A percentile compares a stretch with the other conserved stretches of the same genome.
Conservation (phyloP, 495 filamentous ascomycete species). For the Viridothelium virens region DNA sequence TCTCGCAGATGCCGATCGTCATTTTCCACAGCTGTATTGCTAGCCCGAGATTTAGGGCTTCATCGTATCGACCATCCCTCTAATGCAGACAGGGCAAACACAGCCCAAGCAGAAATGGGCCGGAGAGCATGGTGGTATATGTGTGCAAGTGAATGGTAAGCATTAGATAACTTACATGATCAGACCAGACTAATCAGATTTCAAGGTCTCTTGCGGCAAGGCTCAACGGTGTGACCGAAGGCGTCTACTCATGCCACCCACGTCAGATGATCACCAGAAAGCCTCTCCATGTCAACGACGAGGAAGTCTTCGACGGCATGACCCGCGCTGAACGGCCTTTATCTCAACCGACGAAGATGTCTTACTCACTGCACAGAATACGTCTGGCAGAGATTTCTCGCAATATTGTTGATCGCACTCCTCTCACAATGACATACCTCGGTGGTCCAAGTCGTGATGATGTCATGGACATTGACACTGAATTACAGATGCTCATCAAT, state of each 20-base stretch:
- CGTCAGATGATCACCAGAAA: conserved; percentile 41
- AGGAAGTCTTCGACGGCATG: conserved; percentile 39
- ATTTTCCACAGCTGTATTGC: conserved; percentile 29
- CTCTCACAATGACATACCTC: conserved; percentile 20
- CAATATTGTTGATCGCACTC: conserved; percentile 37
- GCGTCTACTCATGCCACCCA: conserved; percentile 38
- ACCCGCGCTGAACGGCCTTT: conserved; percentile 28
- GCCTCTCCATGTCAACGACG: conserved; percentile 43
- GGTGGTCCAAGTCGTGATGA: conserved; percentile 22
- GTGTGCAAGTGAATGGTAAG: conserved; percentile 42
- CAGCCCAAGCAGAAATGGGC: conserved; percentile 37
- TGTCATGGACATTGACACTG: conserved; percentile 32
- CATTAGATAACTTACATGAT: not conserved
- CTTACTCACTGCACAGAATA: conserved; percentile 42
- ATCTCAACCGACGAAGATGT: conserved; percentile 39
- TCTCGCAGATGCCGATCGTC: conserved; percentile 33
- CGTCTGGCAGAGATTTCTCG: conserved; percentile 42
- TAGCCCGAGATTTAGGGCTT: conserved; percentile 37
- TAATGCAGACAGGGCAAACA: conserved; percentile 22
- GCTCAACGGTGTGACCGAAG: conserved; percentile 34
- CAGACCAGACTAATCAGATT: not conserved
- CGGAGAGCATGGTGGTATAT: conserved; percentile 47
- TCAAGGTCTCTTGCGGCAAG: conserved; percentile 36
- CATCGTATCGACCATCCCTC: conserved; percentile 40
- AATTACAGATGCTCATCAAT: conserved; percentile 29